Base-by-base conservation (phyloP, 306 rosid species). In the Lathyrus tuberosus region DNA sequence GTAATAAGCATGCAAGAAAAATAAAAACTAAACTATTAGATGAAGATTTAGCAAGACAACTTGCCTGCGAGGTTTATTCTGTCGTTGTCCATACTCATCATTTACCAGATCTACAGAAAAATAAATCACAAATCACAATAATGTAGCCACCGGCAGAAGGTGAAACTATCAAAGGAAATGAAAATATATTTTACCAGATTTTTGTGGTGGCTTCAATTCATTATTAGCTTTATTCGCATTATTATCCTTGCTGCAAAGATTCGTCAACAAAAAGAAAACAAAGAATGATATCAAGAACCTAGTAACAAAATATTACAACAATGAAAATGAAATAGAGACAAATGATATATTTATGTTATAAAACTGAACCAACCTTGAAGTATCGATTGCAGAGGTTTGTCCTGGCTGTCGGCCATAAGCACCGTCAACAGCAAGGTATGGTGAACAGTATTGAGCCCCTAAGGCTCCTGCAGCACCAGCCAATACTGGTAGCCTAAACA, bases 401-500 rank as follows among this genome's bases (percentile, higher is more conserved):
- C 96, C 99, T 1, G 95, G 83, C 10, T 91, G 95, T 48, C 84
- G 87, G 76, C 88, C 81, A 72, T 89, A 86, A 75, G 92, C 78
- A 72, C 92, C 87, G 17, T 95, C 99, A 82, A 89, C 95, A 69
- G 89, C 51, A 69, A 95, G 72, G 83, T 91, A 94, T 17, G 99
- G 95, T 42, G 98, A 70, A 64, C 96, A 90, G 66, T 89, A 95
- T 8, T 88, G 56, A 56, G 91, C 88, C 58, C 97, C 97, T 62
- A 91, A 70, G 31, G 93, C 95, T 77, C 99, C 99, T 0, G 96
- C 96, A 73, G 99, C 92, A 53, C 99, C 97, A 6, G 99, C 94
- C 82, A 95, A 83, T 40, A 91, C 89, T 15, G 99, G 99, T 42
- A 95, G 77, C 99, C 99, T 95, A 77, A 76, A 70, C 70, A 52